Conservation (phyloP, 139 green algal species). For the Chlamydomonas sp. region DNA sequence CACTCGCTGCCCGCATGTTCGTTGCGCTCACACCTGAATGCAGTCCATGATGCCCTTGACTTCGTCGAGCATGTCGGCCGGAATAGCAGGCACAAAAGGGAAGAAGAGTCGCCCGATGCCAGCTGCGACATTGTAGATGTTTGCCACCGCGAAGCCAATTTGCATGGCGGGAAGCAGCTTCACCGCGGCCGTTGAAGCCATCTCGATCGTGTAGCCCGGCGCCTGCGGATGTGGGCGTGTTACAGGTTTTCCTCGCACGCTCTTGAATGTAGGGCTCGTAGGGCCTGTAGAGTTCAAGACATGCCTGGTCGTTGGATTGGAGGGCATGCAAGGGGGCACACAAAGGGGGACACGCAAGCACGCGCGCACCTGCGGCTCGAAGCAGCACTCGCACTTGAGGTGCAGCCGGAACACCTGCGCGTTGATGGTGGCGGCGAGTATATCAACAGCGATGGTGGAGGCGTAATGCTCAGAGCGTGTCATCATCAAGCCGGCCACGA, state of each 20-base stretch:
- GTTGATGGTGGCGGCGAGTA: too few relatives aligned
- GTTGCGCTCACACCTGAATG: too few relatives aligned
- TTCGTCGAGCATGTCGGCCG: background rate
- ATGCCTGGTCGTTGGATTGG: too few relatives aligned
- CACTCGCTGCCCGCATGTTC: too few relatives aligned
- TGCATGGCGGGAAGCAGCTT: slow-evolving; percentile 15
- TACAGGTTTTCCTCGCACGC: background rate
- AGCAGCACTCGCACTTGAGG: background rate
- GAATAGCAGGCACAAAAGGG: slow-evolving; percentile 10
- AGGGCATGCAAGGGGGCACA: too few relatives aligned
- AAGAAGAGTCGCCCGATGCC: slow-evolving; percentile 14
- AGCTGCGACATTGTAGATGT: slow-evolving; percentile 11
- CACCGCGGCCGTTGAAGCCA: background rate
- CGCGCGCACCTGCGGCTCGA: background rate
- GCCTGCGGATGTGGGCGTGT: background rate
- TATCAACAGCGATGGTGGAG: too few relatives aligned
- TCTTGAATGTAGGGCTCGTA: too few relatives aligned
- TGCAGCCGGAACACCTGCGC: background rate
- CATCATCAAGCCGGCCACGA: too few relatives aligned
- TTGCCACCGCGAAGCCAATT: slow-evolving; percentile 6
- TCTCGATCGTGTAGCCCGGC: slow-evolving; percentile 3
- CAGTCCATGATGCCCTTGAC: background rate
- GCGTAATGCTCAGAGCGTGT: too few relatives aligned
- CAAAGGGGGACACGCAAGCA: too few relatives aligned
- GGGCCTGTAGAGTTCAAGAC: too few relatives aligned